Conservation (phyloP, 305 asterid species). For the Fraxinus greggii region DNA sequence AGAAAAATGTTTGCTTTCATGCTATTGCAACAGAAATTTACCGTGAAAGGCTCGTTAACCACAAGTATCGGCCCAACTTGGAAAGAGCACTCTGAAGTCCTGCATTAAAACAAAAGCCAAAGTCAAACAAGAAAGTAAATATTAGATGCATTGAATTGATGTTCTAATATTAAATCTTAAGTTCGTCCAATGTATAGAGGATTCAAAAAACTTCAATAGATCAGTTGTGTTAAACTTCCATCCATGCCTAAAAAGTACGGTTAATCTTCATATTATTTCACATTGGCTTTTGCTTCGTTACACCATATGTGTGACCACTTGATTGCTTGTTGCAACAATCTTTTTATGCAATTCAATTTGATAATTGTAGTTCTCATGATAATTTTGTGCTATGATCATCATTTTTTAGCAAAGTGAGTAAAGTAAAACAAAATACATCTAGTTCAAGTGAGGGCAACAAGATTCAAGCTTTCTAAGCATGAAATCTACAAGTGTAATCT, state of each 20-base stretch:
- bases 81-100: conserved; percentile 81
- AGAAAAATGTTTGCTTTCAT: background rate
- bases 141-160: background rate
- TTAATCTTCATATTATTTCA: background rate
- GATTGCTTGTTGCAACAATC: background rate
- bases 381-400: background rate
- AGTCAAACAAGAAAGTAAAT: conserved; percentile 1
- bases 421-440: background rate
- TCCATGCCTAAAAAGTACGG: background rate
- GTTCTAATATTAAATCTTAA: background rate
- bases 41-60: conserved; percentile 82
- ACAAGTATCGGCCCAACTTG: conserved; percentile 83
- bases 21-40: conserved; percentile 25
- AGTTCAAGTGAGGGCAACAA: background rate
- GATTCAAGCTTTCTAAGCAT: background rate
- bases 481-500: background rate
- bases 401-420: background rate
- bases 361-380: background rate
- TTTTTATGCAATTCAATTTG: background rate
- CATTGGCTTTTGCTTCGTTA: background rate
- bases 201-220: background rate
- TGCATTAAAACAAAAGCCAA: conserved; percentile 24
- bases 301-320: background rate
- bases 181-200: background rate
- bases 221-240: background rate